Evolutionary conservation across 2,329 filamentous ascomycete species (phyloP), one percentile per base, ranked within the genome.

Genomic region (Plenodomus biglobosus): DNA sequence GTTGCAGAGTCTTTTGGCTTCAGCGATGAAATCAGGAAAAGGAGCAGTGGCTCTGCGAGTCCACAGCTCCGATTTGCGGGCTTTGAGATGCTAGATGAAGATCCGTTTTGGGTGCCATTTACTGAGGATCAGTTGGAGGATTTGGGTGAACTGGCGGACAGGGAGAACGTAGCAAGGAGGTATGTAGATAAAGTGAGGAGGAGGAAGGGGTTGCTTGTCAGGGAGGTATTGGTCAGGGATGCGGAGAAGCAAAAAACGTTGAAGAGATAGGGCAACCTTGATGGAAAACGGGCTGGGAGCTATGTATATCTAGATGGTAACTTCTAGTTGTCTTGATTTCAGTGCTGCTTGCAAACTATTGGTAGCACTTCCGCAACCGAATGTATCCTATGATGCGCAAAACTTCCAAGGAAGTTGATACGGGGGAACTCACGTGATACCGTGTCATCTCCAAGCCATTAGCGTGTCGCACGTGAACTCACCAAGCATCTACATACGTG

Each of bases 71-170:
- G 95, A 52, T 99, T 97, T 69, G 84, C 89, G 7, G 94, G 94
- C 1, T 99, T 92, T 67, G 90, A 96, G 72, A 83, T 95, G 60
- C 78, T 97, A 2, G 91, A 97, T 69, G 87, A 96, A 74, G 94
- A 99, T 76, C 94, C 94, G 0, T 95, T 95, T 76, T 99, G 94
- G 94, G 91, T 95, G 39, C 94, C 94, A 1, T 91, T 90, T 57
- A 97, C 92, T 0, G 94, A 97, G 68, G 94, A 97, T 70, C 90
- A 99, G 66, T 75, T 99, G 42, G 94, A 99, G 78, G 94, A 99
- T 77, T 75, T 99, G 52, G 94, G 94, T 20, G 92, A 97, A 78
- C 77, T 92, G 69, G 94, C 90, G 3, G 94, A 99, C 75, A 83
- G 84, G 66, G 94, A 97, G 79, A 97, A 96, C 74, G 89, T 97